Evolutionary conservation across 2,329 filamentous ascomycete species (phyloP).

Genomic region (Aspergillus arachidicola): DNA sequence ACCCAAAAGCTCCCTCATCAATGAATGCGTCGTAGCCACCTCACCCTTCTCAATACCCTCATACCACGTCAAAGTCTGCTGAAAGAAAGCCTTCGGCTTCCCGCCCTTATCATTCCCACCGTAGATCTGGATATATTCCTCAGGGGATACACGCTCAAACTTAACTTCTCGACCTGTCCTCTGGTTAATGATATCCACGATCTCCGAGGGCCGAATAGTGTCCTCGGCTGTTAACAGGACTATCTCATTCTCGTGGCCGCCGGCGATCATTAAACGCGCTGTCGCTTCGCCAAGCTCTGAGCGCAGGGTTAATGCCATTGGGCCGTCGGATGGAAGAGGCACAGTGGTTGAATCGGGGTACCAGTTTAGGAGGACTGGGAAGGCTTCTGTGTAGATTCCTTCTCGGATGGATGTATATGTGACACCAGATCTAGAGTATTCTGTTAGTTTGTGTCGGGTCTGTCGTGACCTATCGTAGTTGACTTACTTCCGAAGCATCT

Average conservation of each 20-base stretch:
- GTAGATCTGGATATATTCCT: slow-evolving; percentile 37
- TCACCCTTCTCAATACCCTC: slow-evolving; percentile 50
- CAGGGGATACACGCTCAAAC: slow-evolving; percentile 36
- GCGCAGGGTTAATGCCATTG: slow-evolving; percentile 55
- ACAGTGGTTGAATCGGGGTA: slow-evolving; percentile 37
- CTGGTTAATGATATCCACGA: slow-evolving; percentile 43
- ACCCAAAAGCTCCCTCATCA: slow-evolving; percentile 49
- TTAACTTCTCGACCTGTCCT: slow-evolving; percentile 36
- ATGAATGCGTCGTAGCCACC: slow-evolving; percentile 43
- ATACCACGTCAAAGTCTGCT: slow-evolving; percentile 47
- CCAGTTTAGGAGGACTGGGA: slow-evolving; percentile 59
- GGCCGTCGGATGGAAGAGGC: slow-evolving; percentile 43
- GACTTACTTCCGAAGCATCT: slow-evolving; percentile 47
- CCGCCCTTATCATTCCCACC: slow-evolving; percentile 38
- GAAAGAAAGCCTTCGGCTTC: slow-evolving; percentile 43
- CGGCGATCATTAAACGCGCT: slow-evolving; percentile 53
- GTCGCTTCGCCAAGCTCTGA: slow-evolving; percentile 59
- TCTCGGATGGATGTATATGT: slow-evolving; percentile 60
- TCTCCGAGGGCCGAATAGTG: slow-evolving; percentile 36
- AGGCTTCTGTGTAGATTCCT: slow-evolving; percentile 62
- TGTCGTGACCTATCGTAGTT: fast-evolving
- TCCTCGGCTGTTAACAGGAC: slow-evolving; percentile 44
- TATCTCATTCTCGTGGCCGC: slow-evolving; percentile 37
- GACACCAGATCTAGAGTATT: slow-evolving; percentile 37
- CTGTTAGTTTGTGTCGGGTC: slow-evolving; percentile 2